Base-by-base conservation (phyloP, 768 basidiomycete genomes). In the Xanthoconium purpureum region DNA sequence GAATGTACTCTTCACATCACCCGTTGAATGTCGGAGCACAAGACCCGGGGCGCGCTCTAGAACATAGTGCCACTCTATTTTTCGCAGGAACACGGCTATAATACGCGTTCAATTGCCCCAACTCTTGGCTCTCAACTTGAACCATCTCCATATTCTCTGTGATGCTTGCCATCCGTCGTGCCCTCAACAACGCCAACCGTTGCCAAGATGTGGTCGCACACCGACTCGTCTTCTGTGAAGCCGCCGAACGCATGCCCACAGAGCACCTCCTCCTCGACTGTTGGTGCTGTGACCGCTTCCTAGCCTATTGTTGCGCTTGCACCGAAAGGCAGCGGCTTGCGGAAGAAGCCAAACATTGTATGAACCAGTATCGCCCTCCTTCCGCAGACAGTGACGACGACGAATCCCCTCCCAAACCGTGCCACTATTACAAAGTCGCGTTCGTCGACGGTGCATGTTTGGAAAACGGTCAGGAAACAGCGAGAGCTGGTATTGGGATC, bases 381-480 rank as follows among this genome's bases (percentile, higher is more conserved):
- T 28, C 30, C 13, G 14, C 10, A 14, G 24, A 40, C 15, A 20
- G 11, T 29, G 29, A 39, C 17, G 43, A 37, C 20, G 37, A 43
- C 39, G 43, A 40, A 12, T 6, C 24, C 13, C 47, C 39, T 8
- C 42, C 20, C n/a, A 57, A 10, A 5, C 51, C 11, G 6, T 72
- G 72, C 47, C 70, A 71, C 45, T 50, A 66, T 30, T 63, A 63
- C 47, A 51, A 51, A n/a, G n/a, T 75, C 30, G 68, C 66, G n/a
- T 74, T 69, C 59, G 67, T 69, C 10, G 74, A 74, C 37, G 75
- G 75, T 7, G 61, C 73, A 7, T 76, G 75, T 49, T 14, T 58
- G 20, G 47, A 52, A 6, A 75, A 76, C 43, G 71, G 73, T 1
- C 47, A 29, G 9, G 38, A 39, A 1, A 55, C 28, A 0, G 74